Conservation (phyloP, 306 rosid species). For the Lagenaria siceraria region DNA sequence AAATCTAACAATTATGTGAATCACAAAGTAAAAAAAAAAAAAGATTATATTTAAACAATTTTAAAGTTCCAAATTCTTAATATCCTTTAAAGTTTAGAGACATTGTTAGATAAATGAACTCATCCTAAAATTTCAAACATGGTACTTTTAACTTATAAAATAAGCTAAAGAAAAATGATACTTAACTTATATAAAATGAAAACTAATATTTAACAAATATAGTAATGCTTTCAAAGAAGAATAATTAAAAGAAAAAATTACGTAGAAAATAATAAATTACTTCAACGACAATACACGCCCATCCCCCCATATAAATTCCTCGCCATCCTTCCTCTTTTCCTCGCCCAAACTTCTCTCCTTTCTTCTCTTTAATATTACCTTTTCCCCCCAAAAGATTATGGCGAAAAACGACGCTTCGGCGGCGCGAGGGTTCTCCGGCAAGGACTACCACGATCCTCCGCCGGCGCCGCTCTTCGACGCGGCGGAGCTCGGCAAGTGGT, state of each 20-base stretch:
- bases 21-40: no score
- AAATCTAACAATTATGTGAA: no score
- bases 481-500: constrained; percentile 47
- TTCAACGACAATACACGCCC: neutral
- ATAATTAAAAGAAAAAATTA: neutral
- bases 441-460: constrained; percentile 70
- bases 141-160: neutral
- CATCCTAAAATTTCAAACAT: no score
- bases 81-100: no score
- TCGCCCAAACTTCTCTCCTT: neutral
- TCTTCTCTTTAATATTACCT: no score
- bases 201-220: neutral
- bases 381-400: constrained; percentile 13
- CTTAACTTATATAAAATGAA: neutral
- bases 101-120: no score
- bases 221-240: neutral
- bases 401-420: constrained; percentile 31
- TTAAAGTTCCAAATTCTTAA: no score
- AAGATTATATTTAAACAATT: no score
- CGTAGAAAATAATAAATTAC: neutral
- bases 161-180: neutral
- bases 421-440: constrained; percentile 41
- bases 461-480: constrained; percentile 42
- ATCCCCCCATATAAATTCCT: neutral
- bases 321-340: neutral